These are phyloP conservation scores for Phytophthora vignae DNA, from an alignment of 352 stramenopile genomes.

Conservation along the genomic window DNA sequence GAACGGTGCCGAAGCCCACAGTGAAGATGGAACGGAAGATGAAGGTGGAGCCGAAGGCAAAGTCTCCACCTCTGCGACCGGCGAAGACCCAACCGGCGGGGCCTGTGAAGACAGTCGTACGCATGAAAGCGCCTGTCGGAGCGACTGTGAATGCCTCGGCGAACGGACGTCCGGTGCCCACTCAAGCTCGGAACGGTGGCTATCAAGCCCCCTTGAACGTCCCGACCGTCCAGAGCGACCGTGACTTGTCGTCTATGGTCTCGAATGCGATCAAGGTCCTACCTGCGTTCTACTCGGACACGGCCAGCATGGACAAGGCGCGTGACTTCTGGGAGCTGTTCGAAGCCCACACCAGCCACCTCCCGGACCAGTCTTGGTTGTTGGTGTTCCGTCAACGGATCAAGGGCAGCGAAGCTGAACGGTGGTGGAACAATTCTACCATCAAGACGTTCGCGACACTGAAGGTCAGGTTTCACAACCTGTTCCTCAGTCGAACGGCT, in stretches of 20 bases:
- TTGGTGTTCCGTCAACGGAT: background rate
- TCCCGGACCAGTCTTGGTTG: background rate
- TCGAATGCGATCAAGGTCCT: background rate
- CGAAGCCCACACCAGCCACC: background rate
- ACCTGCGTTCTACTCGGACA: background rate
- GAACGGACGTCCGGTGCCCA: too few relatives aligned
- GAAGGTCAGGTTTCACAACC: background rate
- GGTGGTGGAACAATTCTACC: background rate
- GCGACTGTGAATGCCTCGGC: too few relatives aligned
- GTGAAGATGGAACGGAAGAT: background rate
- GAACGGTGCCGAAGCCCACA: background rate
- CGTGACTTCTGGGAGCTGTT: background rate
- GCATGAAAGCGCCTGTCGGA: too few relatives aligned
- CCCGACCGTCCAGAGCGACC: background rate
- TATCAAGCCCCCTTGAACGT: background rate
- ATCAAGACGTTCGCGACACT: background rate
- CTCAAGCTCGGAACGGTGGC: background rate
- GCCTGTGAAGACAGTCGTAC: too few relatives aligned
- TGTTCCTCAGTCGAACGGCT: background rate
- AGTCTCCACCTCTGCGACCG: background rate
- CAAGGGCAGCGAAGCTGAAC: background rate
- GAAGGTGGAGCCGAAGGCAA: background rate
- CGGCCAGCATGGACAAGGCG: background rate
- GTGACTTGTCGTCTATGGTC: too few relatives aligned
- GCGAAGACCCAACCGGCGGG: background rate